Base-by-base conservation (phyloP, 768 basidiomycete species). In the Exidia glandulosa region DNA sequence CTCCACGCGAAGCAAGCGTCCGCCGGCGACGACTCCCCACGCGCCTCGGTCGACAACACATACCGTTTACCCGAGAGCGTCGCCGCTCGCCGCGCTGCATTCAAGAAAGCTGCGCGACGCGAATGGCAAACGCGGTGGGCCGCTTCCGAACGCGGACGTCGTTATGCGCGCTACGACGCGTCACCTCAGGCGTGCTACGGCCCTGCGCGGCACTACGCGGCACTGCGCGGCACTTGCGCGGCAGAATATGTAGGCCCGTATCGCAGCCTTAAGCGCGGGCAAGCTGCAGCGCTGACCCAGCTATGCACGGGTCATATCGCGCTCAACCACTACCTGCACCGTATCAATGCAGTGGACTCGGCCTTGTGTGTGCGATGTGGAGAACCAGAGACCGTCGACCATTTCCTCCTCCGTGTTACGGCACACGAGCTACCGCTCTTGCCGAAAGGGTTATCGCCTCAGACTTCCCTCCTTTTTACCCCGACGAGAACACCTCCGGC, bases 361-460 rank as follows among this genome's bases (percentile, higher is more conserved):
- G 57, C 59, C 9, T 6, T 23, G 5, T 64, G 63, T 59, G 9
- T 29, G 9, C 3, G n/a, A 32, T 64, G 63, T 45, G 27, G 36
- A 6, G 27, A 31, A 3, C 29, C 25, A 27, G 63, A 64, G 23
- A 57, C 63, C n/a, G 59, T 61, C 2, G 55, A 45, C 10, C 63
- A 64, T 34, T 64, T 62, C 59, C 60, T 64, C 2, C 12, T 58
- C n/a, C n/a, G n/a, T n/a, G n/a, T n/a, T n/a, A n/a, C n/a, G n/a
- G n/a, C n/a, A n/a, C n/a, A n/a, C n/a, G n/a, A n/a, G n/a, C n/a
- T n/a, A n/a, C n/a, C n/a, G n/a, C n/a, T n/a, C n/a, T n/a, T n/a
- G n/a, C n/a, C n/a, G n/a, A n/a, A n/a, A n/a, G n/a, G n/a, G n/a
- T n/a, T n/a, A n/a, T n/a, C n/a, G n/a, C n/a, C n/a, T n/a, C n/a